A percentile compares a stretch with the other conserved stretches of the same genome.
These are phyloP conservation scores for Nicotiana tomentosiformis DNA, from an alignment of 257 asterid genomes.

Conservation along the genomic window DNA sequence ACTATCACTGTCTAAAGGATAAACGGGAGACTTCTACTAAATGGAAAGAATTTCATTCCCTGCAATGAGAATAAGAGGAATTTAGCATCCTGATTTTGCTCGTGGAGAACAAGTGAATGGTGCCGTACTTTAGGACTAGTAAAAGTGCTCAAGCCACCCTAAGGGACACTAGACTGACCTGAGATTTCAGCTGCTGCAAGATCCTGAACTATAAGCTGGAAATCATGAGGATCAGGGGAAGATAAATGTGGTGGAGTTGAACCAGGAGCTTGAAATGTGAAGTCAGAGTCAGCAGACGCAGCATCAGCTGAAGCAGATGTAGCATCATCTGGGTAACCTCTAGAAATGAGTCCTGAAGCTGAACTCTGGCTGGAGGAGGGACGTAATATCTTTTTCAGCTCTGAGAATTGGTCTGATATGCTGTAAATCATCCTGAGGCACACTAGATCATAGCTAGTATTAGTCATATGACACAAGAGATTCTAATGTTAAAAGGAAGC, in stretches of 20 bases:
- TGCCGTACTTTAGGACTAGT: constrained; percentile 19
- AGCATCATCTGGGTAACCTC: constrained; percentile 58
- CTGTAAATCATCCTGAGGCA: constrained; percentile 99
- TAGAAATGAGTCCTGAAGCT: constrained; percentile 51
- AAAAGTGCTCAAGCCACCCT: constrained; percentile 28
- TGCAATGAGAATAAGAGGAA: neutral
- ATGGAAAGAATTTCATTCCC: constrained; percentile 2
- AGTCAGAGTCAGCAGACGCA: constrained; percentile 75
- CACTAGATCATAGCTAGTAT: constrained; percentile 67
- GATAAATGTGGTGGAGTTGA: constrained; percentile 56
- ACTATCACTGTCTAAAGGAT: constrained; percentile 21
- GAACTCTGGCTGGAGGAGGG: constrained; percentile 66
- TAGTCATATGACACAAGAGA: constrained; percentile 40
- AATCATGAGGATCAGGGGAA: constrained; percentile 63
- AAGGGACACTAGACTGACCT: constrained; percentile 68
- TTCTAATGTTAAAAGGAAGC: constrained; percentile 7
- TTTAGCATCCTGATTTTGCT: neutral
- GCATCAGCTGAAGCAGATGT: constrained; percentile 68
- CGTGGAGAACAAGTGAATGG: constrained; percentile 5
- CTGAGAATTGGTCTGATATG: constrained; percentile 97
- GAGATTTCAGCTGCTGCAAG: constrained; percentile 79
- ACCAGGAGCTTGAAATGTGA: constrained; percentile 89
- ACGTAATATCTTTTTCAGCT: constrained; percentile 85
- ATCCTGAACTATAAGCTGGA: constrained; percentile 93
- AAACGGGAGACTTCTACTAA: constrained; percentile 16